Conservation (phyloP, 352 stramenopile genomes). For the Bremia lactucae region DNA sequence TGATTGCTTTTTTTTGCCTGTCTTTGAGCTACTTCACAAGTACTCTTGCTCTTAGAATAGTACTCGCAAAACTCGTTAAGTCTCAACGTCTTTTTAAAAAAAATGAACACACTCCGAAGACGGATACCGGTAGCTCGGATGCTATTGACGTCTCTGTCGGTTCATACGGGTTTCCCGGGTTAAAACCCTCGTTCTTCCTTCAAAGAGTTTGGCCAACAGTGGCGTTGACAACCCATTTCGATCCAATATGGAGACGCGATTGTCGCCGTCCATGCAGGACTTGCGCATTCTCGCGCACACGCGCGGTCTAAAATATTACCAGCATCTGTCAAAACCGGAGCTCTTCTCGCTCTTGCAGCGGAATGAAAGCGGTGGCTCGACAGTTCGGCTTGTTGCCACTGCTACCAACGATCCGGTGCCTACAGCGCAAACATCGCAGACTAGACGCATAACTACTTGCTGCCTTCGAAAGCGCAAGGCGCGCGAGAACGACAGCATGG, state of each 20-base stretch:
- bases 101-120: slow-evolving; percentile 7
- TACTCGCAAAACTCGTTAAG: slow-evolving; percentile 2
- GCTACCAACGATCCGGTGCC: slow-evolving; percentile 10
- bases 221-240: too few relatives aligned
- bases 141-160: slow-evolving; percentile 10
- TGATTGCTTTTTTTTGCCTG: too few relatives aligned
- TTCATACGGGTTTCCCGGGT: slow-evolving; percentile 22
- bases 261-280: slow-evolving; percentile 71
- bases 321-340: slow-evolving; percentile 72
- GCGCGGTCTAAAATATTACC: slow-evolving; percentile 76
- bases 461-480: slow-evolving; percentile 45
- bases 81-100: not conserved
- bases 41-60: not conserved
- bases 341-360: slow-evolving; percentile 66
- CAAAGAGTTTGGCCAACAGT: too few relatives aligned
- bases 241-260: slow-evolving; percentile 73
- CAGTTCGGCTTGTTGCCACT: slow-evolving; percentile 2
- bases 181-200: slow-evolving; percentile 16
- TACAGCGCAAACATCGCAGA: slow-evolving; percentile 20
- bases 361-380: slow-evolving; percentile 49
- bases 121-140: slow-evolving; percentile 14
- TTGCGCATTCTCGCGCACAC: slow-evolving; percentile 55
- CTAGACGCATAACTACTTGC: slow-evolving; percentile 40
- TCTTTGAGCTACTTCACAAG: too few relatives aligned
- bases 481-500: slow-evolving; percentile 11